These are phyloP conservation scores for Stagonosporopsis vannaccii DNA, from an alignment of 2,329 filamentous ascomycete genomes.

Conservation along the genomic window DNA sequence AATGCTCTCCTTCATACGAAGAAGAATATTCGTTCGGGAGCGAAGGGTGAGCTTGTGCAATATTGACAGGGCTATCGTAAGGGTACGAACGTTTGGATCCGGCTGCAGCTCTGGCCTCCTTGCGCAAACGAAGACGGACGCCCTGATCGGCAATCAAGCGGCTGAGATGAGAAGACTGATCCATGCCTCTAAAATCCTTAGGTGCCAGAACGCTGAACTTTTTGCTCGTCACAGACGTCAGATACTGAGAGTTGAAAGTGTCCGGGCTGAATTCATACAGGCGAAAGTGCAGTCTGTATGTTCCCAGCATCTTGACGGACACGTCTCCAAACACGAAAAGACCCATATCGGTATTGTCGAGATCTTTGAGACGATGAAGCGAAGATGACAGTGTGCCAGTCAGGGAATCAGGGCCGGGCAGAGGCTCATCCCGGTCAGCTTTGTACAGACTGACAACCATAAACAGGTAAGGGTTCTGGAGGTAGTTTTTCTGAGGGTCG, in stretches of 20 bases:
- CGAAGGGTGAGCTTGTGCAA: conserved; percentile 11
- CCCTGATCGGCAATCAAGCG: conserved; percentile 87
- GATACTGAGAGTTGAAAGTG: conserved; percentile 54
- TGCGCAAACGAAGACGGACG: conserved; percentile 80
- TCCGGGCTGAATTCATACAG: conserved; percentile 63
- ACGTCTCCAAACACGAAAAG: conserved; percentile 94
- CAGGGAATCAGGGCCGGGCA: conserved; percentile 59
- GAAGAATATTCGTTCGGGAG: conserved; percentile 13
- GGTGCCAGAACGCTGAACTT: conserved; percentile 69
- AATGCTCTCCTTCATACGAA: conserved; percentile 16
- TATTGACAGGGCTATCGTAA: conserved; percentile 17
- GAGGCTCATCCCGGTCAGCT: conserved; percentile 55
- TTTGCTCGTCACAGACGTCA: conserved; percentile 65
- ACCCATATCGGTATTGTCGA: conserved; percentile 76
- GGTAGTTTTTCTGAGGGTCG: conserved; percentile 68
- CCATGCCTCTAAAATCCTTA: conserved; percentile 80
- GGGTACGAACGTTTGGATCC: conserved; percentile 35
- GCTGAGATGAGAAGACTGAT: conserved; percentile 81
- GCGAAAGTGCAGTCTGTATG: conserved; percentile 76
- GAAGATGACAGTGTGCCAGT: conserved; percentile 81
- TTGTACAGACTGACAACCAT: conserved; percentile 65
- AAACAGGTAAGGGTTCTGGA: conserved; percentile 71
- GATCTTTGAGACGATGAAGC: conserved; percentile 80
- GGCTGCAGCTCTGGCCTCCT: conserved; percentile 69
- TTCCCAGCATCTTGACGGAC: conserved; percentile 77